Conservation (phyloP, 2,329 filamentous ascomycete genomes). For the Dothidotthia symphoricarpi region DNA sequence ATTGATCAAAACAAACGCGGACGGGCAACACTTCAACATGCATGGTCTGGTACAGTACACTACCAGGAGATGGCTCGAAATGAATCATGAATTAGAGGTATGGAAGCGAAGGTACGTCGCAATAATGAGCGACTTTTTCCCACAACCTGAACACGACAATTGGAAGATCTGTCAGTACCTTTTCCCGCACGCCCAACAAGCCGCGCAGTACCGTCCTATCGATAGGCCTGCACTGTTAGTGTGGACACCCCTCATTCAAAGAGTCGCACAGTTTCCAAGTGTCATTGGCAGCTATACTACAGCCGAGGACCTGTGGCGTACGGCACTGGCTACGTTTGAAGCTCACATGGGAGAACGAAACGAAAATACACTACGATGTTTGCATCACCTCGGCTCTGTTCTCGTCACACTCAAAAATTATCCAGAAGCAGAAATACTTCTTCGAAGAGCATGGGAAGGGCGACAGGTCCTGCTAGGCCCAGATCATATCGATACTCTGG, state of each 20-base stretch:
- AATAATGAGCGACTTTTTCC: constrained; percentile 1
- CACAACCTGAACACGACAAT: constrained; percentile 4
- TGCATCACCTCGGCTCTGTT: no score
- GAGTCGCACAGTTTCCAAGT: no score
- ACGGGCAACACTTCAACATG: constrained; percentile 15
- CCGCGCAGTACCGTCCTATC: background rate
- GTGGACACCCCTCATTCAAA: constrained; percentile 4
- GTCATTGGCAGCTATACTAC: background rate
- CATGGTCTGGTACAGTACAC: constrained; percentile 22
- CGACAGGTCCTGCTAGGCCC: background rate
- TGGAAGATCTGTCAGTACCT: constrained; percentile 9
- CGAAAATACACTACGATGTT: background rate
- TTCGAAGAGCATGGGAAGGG: background rate
- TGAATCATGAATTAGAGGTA: constrained; percentile 13
- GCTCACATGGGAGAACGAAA: background rate
- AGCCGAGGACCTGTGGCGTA: background rate
- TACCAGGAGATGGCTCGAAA: constrained; percentile 19
- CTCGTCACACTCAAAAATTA: no score
- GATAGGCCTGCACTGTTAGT: background rate
- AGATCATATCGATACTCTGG: background rate
- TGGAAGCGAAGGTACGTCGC: constrained; percentile 11
- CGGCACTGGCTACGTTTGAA: background rate
- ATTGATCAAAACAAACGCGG: constrained; percentile 7
- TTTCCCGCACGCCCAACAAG: constrained; percentile 11
- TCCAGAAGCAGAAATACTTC: background rate